Evolutionary conservation across 2,329 filamentous ascomycete genomes (phyloP).

Genomic region (Plenodomus biglobosus): DNA sequence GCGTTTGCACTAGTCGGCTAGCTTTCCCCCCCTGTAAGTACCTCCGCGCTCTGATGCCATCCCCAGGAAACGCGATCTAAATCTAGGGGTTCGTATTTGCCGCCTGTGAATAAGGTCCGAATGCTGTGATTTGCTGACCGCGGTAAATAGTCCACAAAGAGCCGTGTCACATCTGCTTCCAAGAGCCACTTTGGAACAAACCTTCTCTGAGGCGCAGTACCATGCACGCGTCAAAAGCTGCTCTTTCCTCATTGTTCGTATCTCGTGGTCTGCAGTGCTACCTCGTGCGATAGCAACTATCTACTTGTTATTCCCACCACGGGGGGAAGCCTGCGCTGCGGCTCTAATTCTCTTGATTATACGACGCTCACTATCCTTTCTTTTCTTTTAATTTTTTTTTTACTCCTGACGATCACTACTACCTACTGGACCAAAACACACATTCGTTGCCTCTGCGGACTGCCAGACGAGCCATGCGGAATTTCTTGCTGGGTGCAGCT

Average conservation of each 20-base stretch:
- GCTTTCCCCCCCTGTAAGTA: background rate
- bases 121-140: background rate
- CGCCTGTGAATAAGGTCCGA: background rate
- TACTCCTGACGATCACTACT: background rate
- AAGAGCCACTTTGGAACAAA: background rate
- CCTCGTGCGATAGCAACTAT: background rate
- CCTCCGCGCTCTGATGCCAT: background rate
- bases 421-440: background rate
- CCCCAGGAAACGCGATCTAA: background rate
- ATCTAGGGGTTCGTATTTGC: background rate
- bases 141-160: background rate
- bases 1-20: background rate
- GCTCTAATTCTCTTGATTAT: no score
- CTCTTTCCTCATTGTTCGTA: background rate
- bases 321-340: no score
- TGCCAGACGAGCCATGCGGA: conserved; percentile 16
- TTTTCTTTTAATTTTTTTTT: no score
- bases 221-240: background rate
- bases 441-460: background rate
- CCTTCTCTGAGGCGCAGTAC: background rate
- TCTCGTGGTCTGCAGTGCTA: background rate
- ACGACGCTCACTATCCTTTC: no score
- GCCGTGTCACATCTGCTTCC: background rate
- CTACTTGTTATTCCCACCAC: background rate
- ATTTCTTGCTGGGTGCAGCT: conserved; percentile 26